Percentiles rank a stretch among this genome's conserved stretches.
These are phyloP conservation scores for Rutstroemia sp. DNA, from an alignment of 2,329 filamentous ascomycete genomes.

Conservation along the genomic window DNA sequence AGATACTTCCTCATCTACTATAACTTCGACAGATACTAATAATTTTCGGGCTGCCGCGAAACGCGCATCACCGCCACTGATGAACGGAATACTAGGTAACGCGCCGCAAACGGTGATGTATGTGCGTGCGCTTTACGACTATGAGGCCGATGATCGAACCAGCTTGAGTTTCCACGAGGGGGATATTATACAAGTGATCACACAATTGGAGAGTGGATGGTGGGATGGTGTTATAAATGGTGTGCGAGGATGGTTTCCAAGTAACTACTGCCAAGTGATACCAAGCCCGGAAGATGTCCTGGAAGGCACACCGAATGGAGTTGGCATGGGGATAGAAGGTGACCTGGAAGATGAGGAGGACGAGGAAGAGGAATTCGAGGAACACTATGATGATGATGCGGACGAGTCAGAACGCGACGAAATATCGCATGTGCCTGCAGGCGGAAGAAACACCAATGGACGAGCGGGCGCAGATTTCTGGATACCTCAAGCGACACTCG, in stretches of 20 bases:
- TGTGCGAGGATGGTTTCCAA: slow-evolving; percentile 96
- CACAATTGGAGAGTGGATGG: slow-evolving; percentile 96
- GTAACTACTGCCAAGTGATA: slow-evolving; percentile 94
- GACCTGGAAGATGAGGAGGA: slow-evolving; percentile 61
- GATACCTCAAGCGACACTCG: slow-evolving; percentile 94
- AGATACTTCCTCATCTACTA: slow-evolving; percentile 14
- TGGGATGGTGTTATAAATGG: slow-evolving; percentile 99
- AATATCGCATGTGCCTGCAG: slow-evolving; percentile 52
- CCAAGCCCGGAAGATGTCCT: slow-evolving; percentile 66
- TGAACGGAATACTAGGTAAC: slow-evolving; percentile 56
- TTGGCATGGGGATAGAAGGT: slow-evolving; percentile 42
- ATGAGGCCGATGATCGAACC: slow-evolving; percentile 93
- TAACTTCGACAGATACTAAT: slow-evolving; percentile 10
- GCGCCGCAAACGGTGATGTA: slow-evolving; percentile 68
- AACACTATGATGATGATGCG: slow-evolving; percentile 52
- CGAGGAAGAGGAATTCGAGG: slow-evolving; percentile 61
- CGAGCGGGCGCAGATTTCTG: slow-evolving; percentile 92
- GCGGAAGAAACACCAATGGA: slow-evolving; percentile 54
- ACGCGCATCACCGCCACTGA: slow-evolving; percentile 31
- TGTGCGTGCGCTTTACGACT: slow-evolving; percentile 94
- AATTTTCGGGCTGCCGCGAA: slow-evolving; percentile 16
- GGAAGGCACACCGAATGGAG: slow-evolving; percentile 50
- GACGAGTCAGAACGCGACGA: slow-evolving; percentile 57
- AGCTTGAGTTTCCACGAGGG: slow-evolving; percentile 95
- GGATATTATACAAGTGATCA: slow-evolving; percentile 97